Conservation (phyloP, 805 yeast species). For the Brettanomyces nanus region DNA sequence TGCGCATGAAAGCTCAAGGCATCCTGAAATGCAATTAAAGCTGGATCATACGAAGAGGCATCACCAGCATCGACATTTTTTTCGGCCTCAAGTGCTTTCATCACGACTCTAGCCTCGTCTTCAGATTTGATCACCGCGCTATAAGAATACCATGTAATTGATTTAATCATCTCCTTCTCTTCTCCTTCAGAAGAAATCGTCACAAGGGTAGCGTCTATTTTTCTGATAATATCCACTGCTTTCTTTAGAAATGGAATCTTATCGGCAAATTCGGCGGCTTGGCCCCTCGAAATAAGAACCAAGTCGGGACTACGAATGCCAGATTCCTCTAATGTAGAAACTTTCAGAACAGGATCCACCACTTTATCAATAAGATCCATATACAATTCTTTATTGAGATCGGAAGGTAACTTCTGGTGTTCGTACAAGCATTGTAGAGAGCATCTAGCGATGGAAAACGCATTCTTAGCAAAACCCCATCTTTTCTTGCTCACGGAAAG, state of each 20-base stretch:
- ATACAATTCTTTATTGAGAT: slow-evolving; percentile 31
- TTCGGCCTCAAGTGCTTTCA: slow-evolving; percentile 29
- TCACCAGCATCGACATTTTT: slow-evolving; percentile 26
- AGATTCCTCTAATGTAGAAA: slow-evolving; percentile 25
- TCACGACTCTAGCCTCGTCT: slow-evolving; percentile 57
- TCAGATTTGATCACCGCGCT: slow-evolving; percentile 60
- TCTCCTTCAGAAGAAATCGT: slow-evolving; percentile 15
- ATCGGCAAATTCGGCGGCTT: slow-evolving; percentile 27
- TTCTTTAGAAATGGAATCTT: slow-evolving; percentile 26
- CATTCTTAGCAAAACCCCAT: slow-evolving; percentile 45
- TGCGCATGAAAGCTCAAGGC: slow-evolving; percentile 51
- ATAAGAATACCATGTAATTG: slow-evolving; percentile 43
- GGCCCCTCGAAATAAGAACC: slow-evolving; percentile 37
- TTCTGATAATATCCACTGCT: slow-evolving; percentile 29
- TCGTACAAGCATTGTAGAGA: slow-evolving; percentile 45
- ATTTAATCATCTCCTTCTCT: slow-evolving; percentile 17
- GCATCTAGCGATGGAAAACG: slow-evolving; percentile 54
- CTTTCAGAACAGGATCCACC: slow-evolving; percentile 58
- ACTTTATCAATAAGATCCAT: slow-evolving; percentile 47
- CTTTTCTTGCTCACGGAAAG: slow-evolving; percentile 42
- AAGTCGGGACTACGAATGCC: slow-evolving; percentile 27
- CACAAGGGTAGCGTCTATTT: slow-evolving; percentile 30
- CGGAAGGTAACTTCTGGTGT: slow-evolving; percentile 14
- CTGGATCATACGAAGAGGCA: slow-evolving; percentile 44
- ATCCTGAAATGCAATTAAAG: slow-evolving; percentile 61